These are phyloP conservation scores for Cyclostephanos tholiformis DNA, from an alignment of 108 stramenopile genomes.

Conservation along the genomic window DNA sequence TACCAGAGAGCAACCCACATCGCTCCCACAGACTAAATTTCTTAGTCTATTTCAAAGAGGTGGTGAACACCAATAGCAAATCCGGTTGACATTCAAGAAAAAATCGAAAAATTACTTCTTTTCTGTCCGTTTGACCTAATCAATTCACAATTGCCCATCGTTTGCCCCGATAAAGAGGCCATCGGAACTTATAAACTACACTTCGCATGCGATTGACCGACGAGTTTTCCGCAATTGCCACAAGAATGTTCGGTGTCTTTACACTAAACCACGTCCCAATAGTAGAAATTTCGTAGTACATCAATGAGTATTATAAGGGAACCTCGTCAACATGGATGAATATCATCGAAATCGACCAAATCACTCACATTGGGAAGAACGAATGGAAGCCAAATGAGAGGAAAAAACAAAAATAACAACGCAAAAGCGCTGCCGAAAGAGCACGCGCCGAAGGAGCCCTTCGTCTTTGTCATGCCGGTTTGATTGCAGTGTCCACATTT, in stretches of 20 bases:
- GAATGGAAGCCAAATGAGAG: conserved; percentile 42
- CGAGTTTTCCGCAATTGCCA: conserved; percentile 36
- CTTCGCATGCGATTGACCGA: conserved; percentile 32
- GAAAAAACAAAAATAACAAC: conserved; percentile 32
- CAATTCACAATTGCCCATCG: background rate
- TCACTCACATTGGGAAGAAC: conserved; percentile 26
- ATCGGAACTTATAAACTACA: conserved; percentile 20
- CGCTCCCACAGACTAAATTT: no score
- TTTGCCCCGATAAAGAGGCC: background rate
- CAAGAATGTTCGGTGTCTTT: conserved; percentile 40
- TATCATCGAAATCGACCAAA: background rate
- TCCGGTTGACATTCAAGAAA: no score
- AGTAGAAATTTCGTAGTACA: background rate
- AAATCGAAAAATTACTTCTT: background rate
- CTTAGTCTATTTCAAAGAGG: no score
- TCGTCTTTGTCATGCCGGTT: conserved; percentile 18
- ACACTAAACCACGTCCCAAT: conserved; percentile 8
- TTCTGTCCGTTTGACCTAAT: background rate
- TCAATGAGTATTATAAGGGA: background rate
- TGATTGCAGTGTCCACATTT: conserved; percentile 39
- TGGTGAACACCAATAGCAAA: no score
- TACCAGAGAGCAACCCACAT: no score
- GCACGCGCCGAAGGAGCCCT: conserved; percentile 18
- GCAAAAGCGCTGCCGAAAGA: conserved; percentile 33
- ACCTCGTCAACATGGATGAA: background rate